phyloP scores from a whole-genome alignment of 331 rosid genomes.

The Spiraea crenata region DNA sequence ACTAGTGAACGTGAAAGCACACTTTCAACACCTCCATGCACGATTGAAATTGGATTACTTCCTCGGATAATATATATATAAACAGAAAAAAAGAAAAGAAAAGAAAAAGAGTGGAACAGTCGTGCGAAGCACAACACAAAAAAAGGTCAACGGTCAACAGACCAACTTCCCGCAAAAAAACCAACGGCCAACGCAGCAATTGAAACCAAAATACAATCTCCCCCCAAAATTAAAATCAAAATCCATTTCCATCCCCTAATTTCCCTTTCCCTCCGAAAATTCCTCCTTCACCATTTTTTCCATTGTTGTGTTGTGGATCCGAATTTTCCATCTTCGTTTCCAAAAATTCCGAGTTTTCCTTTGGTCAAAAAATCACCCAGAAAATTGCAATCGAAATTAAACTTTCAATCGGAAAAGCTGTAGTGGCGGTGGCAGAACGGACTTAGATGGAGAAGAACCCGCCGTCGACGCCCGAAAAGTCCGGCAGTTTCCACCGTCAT shows the following conservation, averaged over 20 bases:
- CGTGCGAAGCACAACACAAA: conserved; percentile 30
- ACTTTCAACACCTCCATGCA: conserved; percentile 2
- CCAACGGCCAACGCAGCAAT: conserved; percentile 6
- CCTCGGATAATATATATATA: neutral
- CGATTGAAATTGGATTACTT: neutral
- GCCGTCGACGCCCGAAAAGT: conserved; percentile 16
- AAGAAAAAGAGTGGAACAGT: conserved; percentile 8
- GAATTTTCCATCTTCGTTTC: neutral
- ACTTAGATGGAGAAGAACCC: conserved; percentile 20
- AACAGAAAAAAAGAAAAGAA: neutral
- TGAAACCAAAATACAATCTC: neutral
- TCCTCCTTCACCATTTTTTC: conserved; percentile 14
- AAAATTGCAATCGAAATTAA: too few relatives aligned
- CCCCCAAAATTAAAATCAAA: neutral
- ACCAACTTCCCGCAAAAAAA: conserved; percentile 14
- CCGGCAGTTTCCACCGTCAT: conserved; percentile 16
- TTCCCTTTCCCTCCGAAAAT: conserved; percentile 8
- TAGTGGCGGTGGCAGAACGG: neutral
- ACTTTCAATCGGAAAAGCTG: too few relatives aligned
- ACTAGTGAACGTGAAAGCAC: neutral
- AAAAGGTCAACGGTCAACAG: conserved; percentile 24
- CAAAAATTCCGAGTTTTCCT: neutral
- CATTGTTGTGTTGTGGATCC: neutral
- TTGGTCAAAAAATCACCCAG: neutral
- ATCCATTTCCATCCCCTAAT: conserved; percentile 2